These are phyloP conservation scores for Podospora sp. DNA, from an alignment of 495 filamentous ascomycete species.

Conservation along the genomic window DNA sequence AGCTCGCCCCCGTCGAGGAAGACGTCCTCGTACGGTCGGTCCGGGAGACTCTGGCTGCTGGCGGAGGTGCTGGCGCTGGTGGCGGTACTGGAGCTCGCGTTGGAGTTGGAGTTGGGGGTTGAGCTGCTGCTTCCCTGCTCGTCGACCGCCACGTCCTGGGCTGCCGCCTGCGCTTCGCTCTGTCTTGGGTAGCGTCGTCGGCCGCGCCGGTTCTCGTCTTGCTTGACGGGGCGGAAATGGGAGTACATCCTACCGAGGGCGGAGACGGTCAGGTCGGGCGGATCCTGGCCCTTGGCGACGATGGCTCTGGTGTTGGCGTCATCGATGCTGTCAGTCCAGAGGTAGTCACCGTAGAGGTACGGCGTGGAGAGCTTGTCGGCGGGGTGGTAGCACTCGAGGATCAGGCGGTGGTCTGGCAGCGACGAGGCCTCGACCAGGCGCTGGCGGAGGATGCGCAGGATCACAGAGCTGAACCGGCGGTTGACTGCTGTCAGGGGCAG, in stretches of 20 bases:
- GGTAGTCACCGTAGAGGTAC: slow-evolving; percentile 68
- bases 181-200: slow-evolving; percentile 36
- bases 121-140: slow-evolving; percentile 19
- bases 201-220: slow-evolving; percentile 47
- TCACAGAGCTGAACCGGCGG: slow-evolving; percentile 66
- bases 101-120: slow-evolving; percentile 18
- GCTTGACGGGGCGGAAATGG: slow-evolving; percentile 62
- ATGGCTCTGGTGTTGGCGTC: slow-evolving; percentile 33
- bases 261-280: slow-evolving; percentile 27
- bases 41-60: slow-evolving; percentile 10
- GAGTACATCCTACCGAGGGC: slow-evolving; percentile 47
- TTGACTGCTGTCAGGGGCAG: slow-evolving; percentile 63
- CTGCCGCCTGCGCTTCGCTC: background rate
- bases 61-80: background rate
- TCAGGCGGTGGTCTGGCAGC: slow-evolving; percentile 62
- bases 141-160: slow-evolving; percentile 1
- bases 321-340: slow-evolving; percentile 57
- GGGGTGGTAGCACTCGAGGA: slow-evolving; percentile 79
- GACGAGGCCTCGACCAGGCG: slow-evolving; percentile 61
- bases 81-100: too few relatives aligned
- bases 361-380: slow-evolving; percentile 67
- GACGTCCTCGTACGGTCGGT: slow-evolving; percentile 58
- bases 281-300: background rate
- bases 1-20: slow-evolving; percentile 67
- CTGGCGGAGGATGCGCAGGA: slow-evolving; percentile 67